Evolutionary conservation across 2,329 filamentous ascomycete genomes (phyloP).

Genomic region (Pseudodiploospora longispora): DNA sequence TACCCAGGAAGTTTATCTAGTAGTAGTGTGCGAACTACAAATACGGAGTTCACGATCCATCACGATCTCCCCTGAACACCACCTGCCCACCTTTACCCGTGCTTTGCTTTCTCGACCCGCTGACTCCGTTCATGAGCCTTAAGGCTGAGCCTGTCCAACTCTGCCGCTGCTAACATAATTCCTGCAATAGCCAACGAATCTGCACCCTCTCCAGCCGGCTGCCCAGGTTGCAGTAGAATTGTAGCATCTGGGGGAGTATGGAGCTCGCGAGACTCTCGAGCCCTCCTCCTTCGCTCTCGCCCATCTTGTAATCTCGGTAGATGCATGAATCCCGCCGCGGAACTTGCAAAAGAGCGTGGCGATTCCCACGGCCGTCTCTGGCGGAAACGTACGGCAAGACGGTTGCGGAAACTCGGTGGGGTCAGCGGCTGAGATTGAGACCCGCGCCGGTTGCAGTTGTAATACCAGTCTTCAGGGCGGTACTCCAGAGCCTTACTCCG

Average conservation of each 20-base stretch:
- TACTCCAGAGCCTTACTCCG: background rate
- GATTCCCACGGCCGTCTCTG: conserved; percentile 18
- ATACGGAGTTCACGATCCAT: too few species aligned
- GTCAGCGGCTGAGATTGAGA: conserved; percentile 18
- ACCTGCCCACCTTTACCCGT: background rate
- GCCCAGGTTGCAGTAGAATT: conserved; percentile 13
- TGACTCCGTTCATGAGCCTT: conserved; percentile 13
- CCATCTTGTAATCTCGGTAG: conserved; percentile 14
- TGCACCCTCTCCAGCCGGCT: conserved; percentile 13
- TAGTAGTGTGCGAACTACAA: too few species aligned
- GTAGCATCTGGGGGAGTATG: conserved; percentile 15
- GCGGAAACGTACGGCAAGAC: conserved; percentile 16
- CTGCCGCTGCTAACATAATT: conserved; percentile 19
- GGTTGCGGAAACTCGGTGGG: conserved; percentile 15
- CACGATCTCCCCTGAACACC: conserved; percentile 11
- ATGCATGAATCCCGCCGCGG: conserved; percentile 5
- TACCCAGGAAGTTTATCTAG: too few species aligned
- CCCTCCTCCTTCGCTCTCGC: conserved; percentile 21
- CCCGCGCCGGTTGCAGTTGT: conserved; percentile 10
- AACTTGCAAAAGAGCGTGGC: conserved; percentile 11
- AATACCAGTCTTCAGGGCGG: conserved; percentile 7
- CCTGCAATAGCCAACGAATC: conserved; percentile 18
- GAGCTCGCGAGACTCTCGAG: conserved; percentile 19
- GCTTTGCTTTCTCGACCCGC: too few species aligned
- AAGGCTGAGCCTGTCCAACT: conserved; percentile 24